Conservation (phyloP, 2,329 filamentous ascomycete species). For the Pseudogymnoascus sp. region DNA sequence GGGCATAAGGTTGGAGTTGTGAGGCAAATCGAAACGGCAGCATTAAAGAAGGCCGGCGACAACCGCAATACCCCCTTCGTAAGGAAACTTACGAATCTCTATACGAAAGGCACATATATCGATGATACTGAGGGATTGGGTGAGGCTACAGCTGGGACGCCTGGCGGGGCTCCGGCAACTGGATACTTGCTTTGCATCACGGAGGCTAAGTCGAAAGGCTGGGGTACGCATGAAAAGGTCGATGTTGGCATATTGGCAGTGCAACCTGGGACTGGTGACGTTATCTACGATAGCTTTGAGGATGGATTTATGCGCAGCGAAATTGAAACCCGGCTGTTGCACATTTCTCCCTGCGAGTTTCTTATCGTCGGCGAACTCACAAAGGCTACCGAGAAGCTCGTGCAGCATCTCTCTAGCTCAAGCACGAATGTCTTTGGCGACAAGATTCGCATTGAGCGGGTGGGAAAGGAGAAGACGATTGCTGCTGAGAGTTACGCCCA, state of each 20-base stretch:
- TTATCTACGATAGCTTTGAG: slow-evolving; percentile 92
- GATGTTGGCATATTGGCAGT: slow-evolving; percentile 88
- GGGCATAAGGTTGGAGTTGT: slow-evolving; percentile 97
- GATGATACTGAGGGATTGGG: slow-evolving; percentile 84
- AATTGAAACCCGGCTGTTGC: slow-evolving; percentile 87
- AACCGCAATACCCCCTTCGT: slow-evolving; percentile 91
- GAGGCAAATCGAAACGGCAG: slow-evolving; percentile 88
- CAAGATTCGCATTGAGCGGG: slow-evolving; percentile 75
- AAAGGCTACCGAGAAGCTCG: slow-evolving; percentile 83
- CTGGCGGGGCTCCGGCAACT: slow-evolving; percentile 54
- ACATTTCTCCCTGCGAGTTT: slow-evolving; percentile 94
- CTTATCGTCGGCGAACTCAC: slow-evolving; percentile 87
- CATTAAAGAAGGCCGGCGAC: slow-evolving; percentile 88
- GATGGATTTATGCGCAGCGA: slow-evolving; percentile 97
- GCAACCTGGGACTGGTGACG: slow-evolving; percentile 90
- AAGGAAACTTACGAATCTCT: slow-evolving; percentile 88
- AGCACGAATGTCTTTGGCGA: slow-evolving; percentile 91
- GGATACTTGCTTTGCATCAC: slow-evolving; percentile 94
- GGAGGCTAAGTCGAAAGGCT: slow-evolving; percentile 71
- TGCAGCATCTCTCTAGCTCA: slow-evolving; percentile 82
- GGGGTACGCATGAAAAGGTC: slow-evolving; percentile 86
- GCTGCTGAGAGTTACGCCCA: slow-evolving; percentile 81
- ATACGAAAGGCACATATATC: slow-evolving; percentile 96
- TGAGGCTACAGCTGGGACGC: slow-evolving; percentile 42
- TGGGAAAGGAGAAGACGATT: slow-evolving; percentile 70